phyloP scores from a whole-genome alignment of 164 flowering plant genomes.

The Vitis amurensis region DNA sequence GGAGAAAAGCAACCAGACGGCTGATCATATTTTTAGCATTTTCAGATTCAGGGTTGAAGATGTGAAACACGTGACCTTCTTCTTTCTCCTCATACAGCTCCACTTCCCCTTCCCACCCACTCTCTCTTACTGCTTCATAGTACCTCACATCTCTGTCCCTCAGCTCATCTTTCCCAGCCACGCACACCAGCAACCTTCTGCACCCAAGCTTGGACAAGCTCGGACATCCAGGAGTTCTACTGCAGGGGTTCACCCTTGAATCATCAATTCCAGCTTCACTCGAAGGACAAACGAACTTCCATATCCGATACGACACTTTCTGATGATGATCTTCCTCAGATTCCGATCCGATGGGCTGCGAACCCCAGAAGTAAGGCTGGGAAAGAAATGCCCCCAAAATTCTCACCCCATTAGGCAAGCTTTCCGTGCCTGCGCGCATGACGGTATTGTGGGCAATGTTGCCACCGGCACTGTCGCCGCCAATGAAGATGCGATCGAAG shows the following conservation, averaged over 20 bases:
- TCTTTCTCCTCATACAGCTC: constrained; percentile 13
- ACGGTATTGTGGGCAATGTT: constrained; percentile 44
- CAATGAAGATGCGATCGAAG: constrained; percentile 37
- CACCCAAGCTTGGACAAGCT: constrained; percentile 14
- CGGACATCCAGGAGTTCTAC: not conserved
- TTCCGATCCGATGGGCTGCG: constrained; percentile 22
- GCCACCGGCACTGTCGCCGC: constrained; percentile 71
- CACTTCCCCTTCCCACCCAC: constrained; percentile 19
- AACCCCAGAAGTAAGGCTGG: constrained; percentile 37
- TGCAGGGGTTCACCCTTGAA: constrained; percentile 10
- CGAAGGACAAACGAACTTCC: constrained; percentile 2
- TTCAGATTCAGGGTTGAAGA: not conserved
- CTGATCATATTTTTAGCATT: not conserved
- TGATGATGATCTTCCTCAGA: not conserved
- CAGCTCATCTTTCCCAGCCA: constrained; percentile 15
- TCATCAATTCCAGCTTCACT: constrained; percentile 12
- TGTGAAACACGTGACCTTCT: constrained; percentile 7
- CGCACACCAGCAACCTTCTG: constrained; percentile 13
- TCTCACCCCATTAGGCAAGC: constrained; percentile 11
- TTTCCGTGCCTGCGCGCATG: constrained; percentile 3
- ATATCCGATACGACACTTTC: not conserved
- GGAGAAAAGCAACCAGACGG: constrained; percentile 2
- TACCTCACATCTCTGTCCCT: constrained; percentile 10
- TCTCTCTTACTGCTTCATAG: constrained; percentile 5
- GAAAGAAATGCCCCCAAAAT: constrained; percentile 19